These are phyloP conservation scores for Colletotrichum melonis DNA, from an alignment of 2,329 filamentous ascomycete species.

Conservation along the genomic window DNA sequence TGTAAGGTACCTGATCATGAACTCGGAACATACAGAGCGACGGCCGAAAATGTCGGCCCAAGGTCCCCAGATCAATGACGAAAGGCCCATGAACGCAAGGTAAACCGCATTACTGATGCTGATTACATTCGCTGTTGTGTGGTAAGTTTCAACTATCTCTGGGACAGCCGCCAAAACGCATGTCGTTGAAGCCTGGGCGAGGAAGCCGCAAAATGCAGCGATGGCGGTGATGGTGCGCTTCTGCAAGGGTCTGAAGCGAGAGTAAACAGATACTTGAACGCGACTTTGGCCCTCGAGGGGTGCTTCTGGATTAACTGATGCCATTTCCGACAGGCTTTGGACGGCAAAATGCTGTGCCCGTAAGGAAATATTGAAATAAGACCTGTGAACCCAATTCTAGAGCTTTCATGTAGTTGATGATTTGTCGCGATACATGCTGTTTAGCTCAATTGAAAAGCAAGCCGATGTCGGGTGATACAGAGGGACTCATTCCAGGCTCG, in stretches of 20 bases:
- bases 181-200: conserved; percentile 80
- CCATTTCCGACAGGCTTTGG: background rate
- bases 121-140: conserved; percentile 75
- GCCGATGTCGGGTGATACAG: background rate
- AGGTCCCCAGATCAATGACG: conserved; percentile 78
- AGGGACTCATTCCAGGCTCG: background rate
- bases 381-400: too few species aligned
- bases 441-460: background rate
- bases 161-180: conserved; percentile 79
- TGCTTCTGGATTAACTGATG: background rate
- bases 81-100: conserved; percentile 78
- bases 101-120: conserved; percentile 81
- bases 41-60: conserved; percentile 74
- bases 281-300: background rate
- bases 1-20: background rate
- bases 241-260: conserved; percentile 16
- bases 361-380: too few species aligned
- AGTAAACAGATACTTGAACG: conserved; percentile 10
- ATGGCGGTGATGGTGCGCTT: conserved; percentile 34
- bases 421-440: background rate
- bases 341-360: too few species aligned
- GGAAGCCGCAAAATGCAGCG: conserved; percentile 62
- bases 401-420: too few species aligned
- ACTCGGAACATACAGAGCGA: conserved; percentile 57
- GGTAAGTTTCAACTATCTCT: conserved; percentile 74